Evolutionary conservation across 2,329 filamentous ascomycete genomes (phyloP).

Genomic region (Cladosporium sp.): DNA sequence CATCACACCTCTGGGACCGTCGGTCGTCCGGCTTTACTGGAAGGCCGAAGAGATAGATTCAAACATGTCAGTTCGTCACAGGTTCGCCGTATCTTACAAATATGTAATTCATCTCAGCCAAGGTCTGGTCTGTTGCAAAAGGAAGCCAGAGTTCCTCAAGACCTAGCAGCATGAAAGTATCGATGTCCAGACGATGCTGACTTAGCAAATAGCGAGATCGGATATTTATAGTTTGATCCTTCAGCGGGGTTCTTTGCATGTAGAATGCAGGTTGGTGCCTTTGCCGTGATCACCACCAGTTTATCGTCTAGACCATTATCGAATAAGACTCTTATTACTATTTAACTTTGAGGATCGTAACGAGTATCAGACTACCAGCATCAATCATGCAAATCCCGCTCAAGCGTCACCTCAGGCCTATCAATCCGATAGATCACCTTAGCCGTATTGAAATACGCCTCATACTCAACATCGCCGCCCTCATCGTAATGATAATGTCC

Average conservation of each 20-base stretch:
- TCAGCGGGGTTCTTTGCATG: neutral
- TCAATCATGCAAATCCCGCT: constrained; percentile 30
- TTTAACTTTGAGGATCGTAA: neutral
- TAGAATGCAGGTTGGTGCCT: neutral
- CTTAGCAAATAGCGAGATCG: neutral
- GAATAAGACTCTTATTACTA: neutral
- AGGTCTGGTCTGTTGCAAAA: neutral
- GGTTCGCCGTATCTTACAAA: neutral
- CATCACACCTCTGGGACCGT: neutral
- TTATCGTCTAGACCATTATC: neutral
- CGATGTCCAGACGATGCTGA: neutral
- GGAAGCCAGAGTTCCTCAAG: neutral
- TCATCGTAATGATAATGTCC: constrained; percentile 39
- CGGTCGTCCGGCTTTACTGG: neutral
- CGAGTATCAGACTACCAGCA: neutral
- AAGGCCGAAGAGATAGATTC: neutral
- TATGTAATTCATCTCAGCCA: neutral
- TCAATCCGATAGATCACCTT: constrained; percentile 37
- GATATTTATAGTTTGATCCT: neutral
- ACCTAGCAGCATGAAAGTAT: neutral
- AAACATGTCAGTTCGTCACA: neutral
- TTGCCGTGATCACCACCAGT: neutral
- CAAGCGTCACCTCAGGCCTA: constrained; percentile 31
- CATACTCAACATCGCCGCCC: constrained; percentile 34
- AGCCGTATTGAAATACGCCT: constrained; percentile 37